Base-by-base conservation (phyloP, 352 stramenopile species). In the Plasmopara halstedii region DNA sequence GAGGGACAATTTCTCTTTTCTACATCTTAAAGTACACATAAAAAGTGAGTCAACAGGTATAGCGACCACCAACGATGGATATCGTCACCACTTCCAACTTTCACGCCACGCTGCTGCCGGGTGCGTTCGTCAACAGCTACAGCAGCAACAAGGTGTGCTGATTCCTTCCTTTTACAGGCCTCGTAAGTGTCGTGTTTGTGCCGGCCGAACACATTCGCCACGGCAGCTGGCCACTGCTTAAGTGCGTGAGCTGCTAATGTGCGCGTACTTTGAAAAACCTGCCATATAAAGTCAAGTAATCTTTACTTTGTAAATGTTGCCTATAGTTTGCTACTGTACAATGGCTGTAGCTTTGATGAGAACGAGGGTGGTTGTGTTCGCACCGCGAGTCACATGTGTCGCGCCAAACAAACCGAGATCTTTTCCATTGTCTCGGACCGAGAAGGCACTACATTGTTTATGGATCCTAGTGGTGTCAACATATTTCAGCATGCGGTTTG, bases 71-170 rank as follows among this genome's bases (percentile, higher is more conserved):
- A 13, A 18, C 45, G 9, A 92, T 88, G 77, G 80, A 92, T 53
- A 88, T 92, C 45, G 79, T 93, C 21, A 91, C 82, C 37, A 93
- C 82, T 29, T 90, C 82, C 63, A 93, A 93, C 63, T 91, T 93
- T 60, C 82, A 93, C 59, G 82, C 82, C 31, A 93, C 81, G 53
- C 55, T 93, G 48, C 70, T 93, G 42, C 65, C 70, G 69, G 78
- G 81, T 88, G 38, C 67, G 60, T 52, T 8, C 6, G 2, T 42
- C 32, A 41, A 41, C 22, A 25, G 13, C 5, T 15, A n/a, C 23
- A 36, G 15, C n/a, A 23, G 8, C 17, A 20, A 29, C 4, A 19
- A 39, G 2, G 2, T n/a, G 20, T 46, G 17, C 31, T 49, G 25
- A 42, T 9, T 35, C 14, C 4, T 21, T 38, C 34, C 4, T 26